Evolutionary conservation across 2,329 filamentous ascomycete genomes (phyloP).

Genomic region (Hypoxylon sp.): DNA sequence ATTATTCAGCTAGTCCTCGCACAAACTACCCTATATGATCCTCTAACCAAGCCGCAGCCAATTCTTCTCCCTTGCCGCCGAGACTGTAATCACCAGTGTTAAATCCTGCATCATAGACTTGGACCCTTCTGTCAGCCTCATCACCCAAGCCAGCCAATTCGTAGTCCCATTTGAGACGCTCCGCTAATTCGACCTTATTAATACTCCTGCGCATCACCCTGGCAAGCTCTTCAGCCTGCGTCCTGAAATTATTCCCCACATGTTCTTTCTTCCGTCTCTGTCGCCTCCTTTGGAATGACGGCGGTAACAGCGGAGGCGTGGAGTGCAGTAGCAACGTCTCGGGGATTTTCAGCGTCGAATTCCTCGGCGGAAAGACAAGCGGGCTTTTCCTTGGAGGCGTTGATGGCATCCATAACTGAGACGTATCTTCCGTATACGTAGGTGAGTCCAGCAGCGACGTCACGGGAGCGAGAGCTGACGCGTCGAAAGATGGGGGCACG

Average conservation of each 20-base stretch:
- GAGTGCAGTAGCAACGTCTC: conserved; percentile 65
- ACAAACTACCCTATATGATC: conserved; percentile 15
- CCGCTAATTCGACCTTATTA: conserved; percentile 62
- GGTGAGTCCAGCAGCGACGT: conserved; percentile 45
- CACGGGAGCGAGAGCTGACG: conserved; percentile 52
- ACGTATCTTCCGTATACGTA: conserved; percentile 9
- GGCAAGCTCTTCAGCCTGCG: conserved; percentile 65
- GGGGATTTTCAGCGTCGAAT: conserved; percentile 66
- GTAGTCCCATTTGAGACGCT: conserved; percentile 60
- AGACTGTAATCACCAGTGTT: conserved; percentile 46
- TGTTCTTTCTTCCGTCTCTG: conserved; percentile 43
- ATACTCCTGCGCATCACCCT: conserved; percentile 66
- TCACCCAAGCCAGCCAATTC: conserved; percentile 55
- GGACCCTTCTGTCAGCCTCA: conserved; percentile 59
- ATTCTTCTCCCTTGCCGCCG: conserved; percentile 31
- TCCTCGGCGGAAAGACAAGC: conserved; percentile 64
- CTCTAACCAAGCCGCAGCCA: conserved; percentile 49
- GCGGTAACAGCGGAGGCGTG: conserved; percentile 46
- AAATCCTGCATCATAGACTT: conserved; percentile 57
- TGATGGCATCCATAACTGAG: conserved; percentile 1
- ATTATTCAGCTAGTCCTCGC: background rate
- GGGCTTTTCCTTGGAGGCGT: conserved; percentile 51
- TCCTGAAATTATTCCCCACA: conserved; percentile 61
- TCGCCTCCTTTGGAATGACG: conserved; percentile 38
- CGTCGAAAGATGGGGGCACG: conserved; percentile 62